Percentiles rank a stretch among this genome's conserved stretches.
Evolutionary conservation across 768 basidiomycete species (phyloP).

Genomic region (Amanita fuliginea): DNA sequence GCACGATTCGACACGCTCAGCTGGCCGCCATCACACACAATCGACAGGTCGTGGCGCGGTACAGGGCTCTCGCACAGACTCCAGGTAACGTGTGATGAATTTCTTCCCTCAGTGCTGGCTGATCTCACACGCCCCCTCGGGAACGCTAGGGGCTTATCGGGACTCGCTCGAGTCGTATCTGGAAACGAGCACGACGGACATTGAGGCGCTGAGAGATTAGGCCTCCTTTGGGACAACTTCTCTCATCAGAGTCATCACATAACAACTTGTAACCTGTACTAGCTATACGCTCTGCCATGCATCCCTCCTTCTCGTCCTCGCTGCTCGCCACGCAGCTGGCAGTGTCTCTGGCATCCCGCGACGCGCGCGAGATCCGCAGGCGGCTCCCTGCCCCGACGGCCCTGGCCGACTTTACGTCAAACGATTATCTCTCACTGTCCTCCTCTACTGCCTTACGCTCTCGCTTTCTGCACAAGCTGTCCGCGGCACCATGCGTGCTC

Average conservation of each 20-base stretch:
- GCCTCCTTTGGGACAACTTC: too few species aligned
- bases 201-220: conserved; percentile 59
- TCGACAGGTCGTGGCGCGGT: conserved; percentile 56
- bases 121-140: not conserved
- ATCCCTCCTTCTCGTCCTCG: conserved; percentile 6
- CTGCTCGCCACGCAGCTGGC: conserved; percentile 27
- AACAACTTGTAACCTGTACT: not conserved
- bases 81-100: conserved; percentile 27
- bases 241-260: too few species aligned
- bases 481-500: conserved; percentile 43
- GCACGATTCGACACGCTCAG: conserved; percentile 82
- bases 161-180: conserved; percentile 54
- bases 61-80: conserved; percentile 40
- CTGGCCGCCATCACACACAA: conserved; percentile 69
- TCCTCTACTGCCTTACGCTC: conserved; percentile 42
- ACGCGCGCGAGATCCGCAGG: conserved; percentile 57
- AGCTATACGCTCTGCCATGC: not conserved
- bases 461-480: conserved; percentile 46
- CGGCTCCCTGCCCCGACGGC: conserved; percentile 48
- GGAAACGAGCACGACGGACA: conserved; percentile 44
- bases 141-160: conserved; percentile 35
- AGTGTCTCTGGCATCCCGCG: conserved; percentile 52
- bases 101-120: not conserved
- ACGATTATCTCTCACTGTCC: conserved; percentile 86
- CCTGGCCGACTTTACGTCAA: conserved; percentile 70